Base-by-base conservation (phyloP, 805 yeast genomes). In the Saturnispora quitensis region DNA sequence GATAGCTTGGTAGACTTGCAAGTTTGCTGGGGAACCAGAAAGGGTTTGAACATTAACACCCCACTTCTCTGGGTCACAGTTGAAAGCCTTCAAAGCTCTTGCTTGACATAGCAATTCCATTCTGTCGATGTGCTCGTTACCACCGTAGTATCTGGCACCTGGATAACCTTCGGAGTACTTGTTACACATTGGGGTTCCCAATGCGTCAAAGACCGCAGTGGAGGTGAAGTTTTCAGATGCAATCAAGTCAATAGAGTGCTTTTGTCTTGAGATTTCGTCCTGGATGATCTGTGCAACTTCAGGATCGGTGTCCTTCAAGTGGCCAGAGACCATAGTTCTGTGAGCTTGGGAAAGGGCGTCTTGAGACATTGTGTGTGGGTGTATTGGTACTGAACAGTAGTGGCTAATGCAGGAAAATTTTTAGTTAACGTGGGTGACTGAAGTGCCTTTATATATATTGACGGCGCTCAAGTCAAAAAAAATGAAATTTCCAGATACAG, bases 161-260 rank as follows among this genome's bases (percentile, higher is more conserved):
- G 99, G 99, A 72, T 91, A 91, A 58, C 98, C 98, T 72, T 91
- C 99, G 10, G 97, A 89, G 73, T 91, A 91, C 75, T 91, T 91
- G 80, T 91, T 91, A 70, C 87, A 90, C 96, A 91, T 89, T 67
- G 88, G 96, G 27, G 97, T 86, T 58, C 98, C 98, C 63, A 91
- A 77, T 47, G 89, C 81, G 67, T 91, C 96, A 81, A 91, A 86
- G 33, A 91, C 99, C 24, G 97, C 84, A 60, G 84, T 86, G 47
- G 97, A 86, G 52, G 99, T 91, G 77, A 90, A 91, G 72, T 91
- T 91, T 69, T 91, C 99, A 43, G 95, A 86, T 20, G 99, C 96
- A 68, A 91, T 91, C 69, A 91, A 76, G 42, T 91, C 89, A 65
- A 91, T 83, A 28, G 97, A 89, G 67, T 86, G 86, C 73, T 83